phyloP scores from a whole-genome alignment of 768 basidiomycete species.

The Cubamyces lactineus region DNA sequence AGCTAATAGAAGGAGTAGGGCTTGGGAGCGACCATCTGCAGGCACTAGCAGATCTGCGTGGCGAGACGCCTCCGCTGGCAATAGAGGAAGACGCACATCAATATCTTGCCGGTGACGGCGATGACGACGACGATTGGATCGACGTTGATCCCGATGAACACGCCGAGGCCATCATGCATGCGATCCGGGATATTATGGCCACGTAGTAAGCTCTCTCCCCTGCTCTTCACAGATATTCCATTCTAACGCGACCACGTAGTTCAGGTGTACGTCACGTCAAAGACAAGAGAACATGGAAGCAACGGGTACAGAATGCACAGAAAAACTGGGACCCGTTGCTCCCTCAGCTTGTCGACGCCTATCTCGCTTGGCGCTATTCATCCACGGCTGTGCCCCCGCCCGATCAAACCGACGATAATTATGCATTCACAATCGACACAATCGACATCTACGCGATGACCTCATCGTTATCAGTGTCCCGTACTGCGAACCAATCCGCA shows the following conservation, averaged over 20 bases:
- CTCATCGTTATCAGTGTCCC: not conserved
- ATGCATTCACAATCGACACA: constrained; percentile 7
- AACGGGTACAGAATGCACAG: constrained; percentile 8
- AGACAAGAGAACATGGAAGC: constrained; percentile 13
- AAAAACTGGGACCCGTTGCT: not conserved
- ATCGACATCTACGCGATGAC: constrained; percentile 11
- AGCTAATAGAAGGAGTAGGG: too few relatives aligned
- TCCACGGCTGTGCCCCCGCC: not conserved
- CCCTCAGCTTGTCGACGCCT: not conserved
- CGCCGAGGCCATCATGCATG: not conserved
- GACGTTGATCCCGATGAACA: too few relatives aligned
- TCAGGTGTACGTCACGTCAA: not conserved
- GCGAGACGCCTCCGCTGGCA: too few relatives aligned
- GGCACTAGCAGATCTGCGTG: too few relatives aligned
- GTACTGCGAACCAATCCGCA: not conserved
- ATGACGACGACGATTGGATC: too few relatives aligned
- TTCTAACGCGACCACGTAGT: not conserved
- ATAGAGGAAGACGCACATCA: too few relatives aligned
- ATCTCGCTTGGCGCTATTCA: constrained; percentile 14
- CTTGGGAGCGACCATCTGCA: too few relatives aligned
- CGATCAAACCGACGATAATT: not conserved
- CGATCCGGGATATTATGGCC: constrained; percentile 1
- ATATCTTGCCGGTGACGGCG: too few relatives aligned
- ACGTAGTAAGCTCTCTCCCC: not conserved
- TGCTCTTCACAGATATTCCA: not conserved